Evolutionary conservation across 257 asterid genomes (phyloP), one percentile per base, ranked within the genome.

Genomic region (Primulina huaijiensis): DNA sequence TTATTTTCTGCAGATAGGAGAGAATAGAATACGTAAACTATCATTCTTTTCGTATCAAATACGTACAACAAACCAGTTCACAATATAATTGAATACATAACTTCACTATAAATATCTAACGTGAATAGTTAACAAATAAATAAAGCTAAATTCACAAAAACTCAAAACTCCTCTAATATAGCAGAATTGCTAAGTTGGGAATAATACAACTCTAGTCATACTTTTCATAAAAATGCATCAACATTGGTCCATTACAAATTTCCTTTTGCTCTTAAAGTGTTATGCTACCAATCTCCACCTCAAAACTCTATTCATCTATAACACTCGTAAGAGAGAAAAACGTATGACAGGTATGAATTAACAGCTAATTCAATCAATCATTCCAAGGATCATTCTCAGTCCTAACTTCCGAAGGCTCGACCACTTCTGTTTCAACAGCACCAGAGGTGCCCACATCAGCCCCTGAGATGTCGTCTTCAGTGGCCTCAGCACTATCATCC

Each of bases 391-490:
- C 96, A 56, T 60, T 85, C 83, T 93, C 97, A 0, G 91, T 82
- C 86, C 97, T 93, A 65, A 89, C 95, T 85, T 93, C 99, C 1
- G 99, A 93, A 29, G 99, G 86, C 82, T 90, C 97, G 3, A 93
- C 53, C 0, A 90, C 94, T 77, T 90, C 75, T 0, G 84, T 0
- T 56, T 88, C 89, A 0, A 73, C 30, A 6, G 55, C 82, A 52
- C 80, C 95, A 0, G 75, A 71, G 25, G 25, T 0, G 81, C 71
- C 34, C 7, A 59, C 81, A 16, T 75, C 88, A 17, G 75, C 63
- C 29, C 80, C 93, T 0, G 82, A 14, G 21, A 63, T 64, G 6
- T 40, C 55, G 12, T 43, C 72, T 21, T 34, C 76, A 8, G 73
- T 69, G 30, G 57, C 52, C 38, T 72, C 86, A 0, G 64, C 72